These are phyloP conservation scores for Saccharomyces hybrid DNA, from an alignment of 1,139 yeast species.

Conservation along the genomic window DNA sequence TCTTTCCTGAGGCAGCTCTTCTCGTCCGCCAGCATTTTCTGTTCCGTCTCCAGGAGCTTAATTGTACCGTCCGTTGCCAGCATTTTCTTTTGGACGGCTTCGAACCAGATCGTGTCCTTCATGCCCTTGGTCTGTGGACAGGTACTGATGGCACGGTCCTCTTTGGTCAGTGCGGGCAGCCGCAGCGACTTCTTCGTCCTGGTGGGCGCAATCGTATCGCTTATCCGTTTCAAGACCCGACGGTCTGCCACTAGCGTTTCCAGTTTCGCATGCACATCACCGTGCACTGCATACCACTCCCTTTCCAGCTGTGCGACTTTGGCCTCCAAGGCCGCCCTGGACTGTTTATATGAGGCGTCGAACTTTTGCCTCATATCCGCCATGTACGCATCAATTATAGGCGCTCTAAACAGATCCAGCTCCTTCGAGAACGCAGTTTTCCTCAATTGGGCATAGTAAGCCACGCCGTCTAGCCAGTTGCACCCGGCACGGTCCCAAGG, in stretches of 20 bases:
- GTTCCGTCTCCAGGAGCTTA: not conserved
- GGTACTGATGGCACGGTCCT: not conserved
- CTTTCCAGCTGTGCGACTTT: conserved; percentile 5
- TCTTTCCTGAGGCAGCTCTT: not conserved
- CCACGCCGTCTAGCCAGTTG: not conserved
- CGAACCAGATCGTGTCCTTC: not conserved
- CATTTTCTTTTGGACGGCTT: not conserved
- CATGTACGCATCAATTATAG: conserved; percentile 14
- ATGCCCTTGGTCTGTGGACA: not conserved
- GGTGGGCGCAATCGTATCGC: not conserved
- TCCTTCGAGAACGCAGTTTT: not conserved
- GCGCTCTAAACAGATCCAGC: conserved; percentile 10
- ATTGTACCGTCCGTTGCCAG: not conserved
- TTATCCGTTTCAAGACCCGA: not conserved
- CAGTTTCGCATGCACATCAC: not conserved
- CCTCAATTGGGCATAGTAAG: not conserved
- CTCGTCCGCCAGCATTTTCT: not conserved
- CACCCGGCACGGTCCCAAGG: not conserved
- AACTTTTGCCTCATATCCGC: conserved; percentile 3
- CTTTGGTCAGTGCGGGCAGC: not conserved
- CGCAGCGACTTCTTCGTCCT: not conserved
- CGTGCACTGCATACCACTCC: not conserved
- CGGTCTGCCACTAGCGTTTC: not conserved
- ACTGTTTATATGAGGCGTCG: conserved; percentile 9
- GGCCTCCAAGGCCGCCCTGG: conserved; percentile 9